A percentile compares a stretch with the other conserved stretches of the same genome.
These are phyloP conservation scores for Abelmoschus esculentus DNA, from an alignment of 345 rosid species.

Conservation along the genomic window DNA sequence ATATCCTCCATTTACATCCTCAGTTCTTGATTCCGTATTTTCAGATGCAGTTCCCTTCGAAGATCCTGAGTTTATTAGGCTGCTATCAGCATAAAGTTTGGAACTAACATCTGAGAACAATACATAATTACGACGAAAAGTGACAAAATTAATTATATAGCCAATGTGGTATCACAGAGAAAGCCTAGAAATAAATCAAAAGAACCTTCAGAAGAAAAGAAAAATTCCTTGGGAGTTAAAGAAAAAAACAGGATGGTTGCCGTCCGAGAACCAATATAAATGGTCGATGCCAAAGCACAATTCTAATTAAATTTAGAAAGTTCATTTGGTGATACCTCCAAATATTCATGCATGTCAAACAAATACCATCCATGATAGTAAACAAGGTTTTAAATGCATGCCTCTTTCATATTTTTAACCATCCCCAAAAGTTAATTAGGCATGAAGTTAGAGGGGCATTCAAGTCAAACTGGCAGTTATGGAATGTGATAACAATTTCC, in stretches of 20 bases:
- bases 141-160: not conserved
- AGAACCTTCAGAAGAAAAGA: not conserved
- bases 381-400: no score
- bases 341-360: not conserved
- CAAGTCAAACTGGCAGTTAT: not conserved
- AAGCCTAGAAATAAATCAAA: not conserved
- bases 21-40: slow-evolving; percentile 27
- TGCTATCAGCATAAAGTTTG: slow-evolving; percentile 31
- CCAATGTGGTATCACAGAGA: not conserved
- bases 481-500: not conserved
- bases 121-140: not conserved
- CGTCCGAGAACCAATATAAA: not conserved
- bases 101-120: slow-evolving; percentile 33
- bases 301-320: not conserved
- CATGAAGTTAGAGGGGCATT: not conserved
- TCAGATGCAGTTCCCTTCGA: slow-evolving; percentile 23
- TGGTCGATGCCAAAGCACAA: not conserved
- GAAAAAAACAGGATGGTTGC: not conserved
- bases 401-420: not conserved
- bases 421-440: not conserved
- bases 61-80: slow-evolving; percentile 22
- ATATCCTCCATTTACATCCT: slow-evolving; percentile 26
- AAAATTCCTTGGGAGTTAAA: not conserved
- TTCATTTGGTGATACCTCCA: not conserved
- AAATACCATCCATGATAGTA: not conserved